Percentiles rank a stretch among this genome's conserved stretches.
Conservation (phyloP, 441 rosid species). For the Aleurites moluccanus region DNA sequence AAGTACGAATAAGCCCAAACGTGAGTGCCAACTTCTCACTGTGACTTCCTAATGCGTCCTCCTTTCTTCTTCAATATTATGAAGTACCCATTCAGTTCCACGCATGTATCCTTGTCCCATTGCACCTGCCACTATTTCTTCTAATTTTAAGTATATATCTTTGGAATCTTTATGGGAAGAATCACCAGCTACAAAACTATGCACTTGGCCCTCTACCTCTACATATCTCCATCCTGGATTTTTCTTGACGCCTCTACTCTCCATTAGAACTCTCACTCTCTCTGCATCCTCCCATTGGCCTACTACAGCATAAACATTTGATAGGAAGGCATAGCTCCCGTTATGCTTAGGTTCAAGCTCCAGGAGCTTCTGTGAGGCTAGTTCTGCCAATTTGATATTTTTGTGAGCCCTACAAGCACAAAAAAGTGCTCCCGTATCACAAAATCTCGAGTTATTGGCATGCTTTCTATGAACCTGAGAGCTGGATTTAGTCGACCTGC, state of each 20-base stretch:
- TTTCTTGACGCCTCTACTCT: slow-evolving; percentile 35
- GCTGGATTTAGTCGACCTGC: slow-evolving; percentile 58
- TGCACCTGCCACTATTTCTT: slow-evolving; percentile 44
- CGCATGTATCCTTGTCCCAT: slow-evolving; percentile 50
- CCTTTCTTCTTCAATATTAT: slow-evolving; percentile 69
- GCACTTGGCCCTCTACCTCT: slow-evolving; percentile 50
- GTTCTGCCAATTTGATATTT: slow-evolving; percentile 42
- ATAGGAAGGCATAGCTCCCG: slow-evolving; percentile 51
- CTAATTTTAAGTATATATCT: slow-evolving; percentile 44
- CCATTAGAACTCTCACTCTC: slow-evolving; percentile 39
- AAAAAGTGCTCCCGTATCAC: slow-evolving; percentile 57
- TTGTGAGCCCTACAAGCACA: slow-evolving; percentile 61
- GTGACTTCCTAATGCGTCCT: slow-evolving; percentile 52
- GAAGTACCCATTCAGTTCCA: slow-evolving; percentile 58
- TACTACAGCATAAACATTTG: slow-evolving; percentile 46
- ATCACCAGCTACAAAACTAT: slow-evolving; percentile 57
- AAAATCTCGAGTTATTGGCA: slow-evolving; percentile 61
- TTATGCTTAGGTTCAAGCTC: slow-evolving; percentile 57
- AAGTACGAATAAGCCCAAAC: slow-evolving; percentile 48
- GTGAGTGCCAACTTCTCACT: slow-evolving; percentile 67
- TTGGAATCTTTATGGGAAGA: slow-evolving; percentile 35
- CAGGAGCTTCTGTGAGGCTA: slow-evolving; percentile 45
- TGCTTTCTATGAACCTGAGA: slow-evolving; percentile 42
- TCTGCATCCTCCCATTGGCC: slow-evolving; percentile 47
- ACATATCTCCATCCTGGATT: slow-evolving; percentile 59